A percentile compares a stretch with the other conserved stretches of the same genome.
Conservation (phyloP, 306 rosid species). For the Vachellia pachyceras region DNA sequence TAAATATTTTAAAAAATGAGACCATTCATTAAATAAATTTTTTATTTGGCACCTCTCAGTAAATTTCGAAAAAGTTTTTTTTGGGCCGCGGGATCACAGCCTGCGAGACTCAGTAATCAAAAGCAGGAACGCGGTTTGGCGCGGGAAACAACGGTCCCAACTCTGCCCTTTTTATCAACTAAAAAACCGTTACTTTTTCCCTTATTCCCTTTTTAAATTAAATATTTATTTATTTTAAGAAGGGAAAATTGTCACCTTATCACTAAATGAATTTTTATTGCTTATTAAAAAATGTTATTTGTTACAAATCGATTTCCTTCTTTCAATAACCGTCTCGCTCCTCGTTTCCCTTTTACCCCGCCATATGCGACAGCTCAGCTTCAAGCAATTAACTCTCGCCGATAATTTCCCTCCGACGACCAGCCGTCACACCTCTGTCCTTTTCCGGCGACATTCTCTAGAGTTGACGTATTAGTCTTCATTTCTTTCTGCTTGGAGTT, state of each 20-base stretch:
- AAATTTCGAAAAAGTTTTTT: too few relatives aligned
- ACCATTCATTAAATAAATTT: too few relatives aligned
- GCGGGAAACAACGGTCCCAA: slow-evolving; percentile 61
- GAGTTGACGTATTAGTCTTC: neutral
- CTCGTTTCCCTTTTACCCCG: slow-evolving; percentile 9
- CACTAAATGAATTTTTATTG: neutral
- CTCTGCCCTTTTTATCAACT: slow-evolving; percentile 47
- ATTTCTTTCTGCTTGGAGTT: slow-evolving; percentile 17
- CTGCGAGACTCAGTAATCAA: neutral
- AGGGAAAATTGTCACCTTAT: slow-evolving; percentile 9
- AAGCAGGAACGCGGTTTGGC: slow-evolving; percentile 46
- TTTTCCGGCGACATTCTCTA: slow-evolving; percentile 20
- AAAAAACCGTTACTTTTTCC: slow-evolving; percentile 63
- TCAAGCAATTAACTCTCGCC: slow-evolving; percentile 43
- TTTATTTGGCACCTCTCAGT: too few relatives aligned
- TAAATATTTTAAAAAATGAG: too few relatives aligned
- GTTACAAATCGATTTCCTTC: neutral
- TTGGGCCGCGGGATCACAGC: neutral
- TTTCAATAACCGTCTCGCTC: slow-evolving; percentile 28
- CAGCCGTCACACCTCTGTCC: neutral
- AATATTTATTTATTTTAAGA: neutral
- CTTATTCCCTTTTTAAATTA: neutral
- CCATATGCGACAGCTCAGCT: neutral
- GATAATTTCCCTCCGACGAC: slow-evolving; percentile 42
- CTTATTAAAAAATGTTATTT: neutral